Evolutionary conservation across 2,329 filamentous ascomycete genomes (phyloP).

Genomic region (Fusarium secorum): DNA sequence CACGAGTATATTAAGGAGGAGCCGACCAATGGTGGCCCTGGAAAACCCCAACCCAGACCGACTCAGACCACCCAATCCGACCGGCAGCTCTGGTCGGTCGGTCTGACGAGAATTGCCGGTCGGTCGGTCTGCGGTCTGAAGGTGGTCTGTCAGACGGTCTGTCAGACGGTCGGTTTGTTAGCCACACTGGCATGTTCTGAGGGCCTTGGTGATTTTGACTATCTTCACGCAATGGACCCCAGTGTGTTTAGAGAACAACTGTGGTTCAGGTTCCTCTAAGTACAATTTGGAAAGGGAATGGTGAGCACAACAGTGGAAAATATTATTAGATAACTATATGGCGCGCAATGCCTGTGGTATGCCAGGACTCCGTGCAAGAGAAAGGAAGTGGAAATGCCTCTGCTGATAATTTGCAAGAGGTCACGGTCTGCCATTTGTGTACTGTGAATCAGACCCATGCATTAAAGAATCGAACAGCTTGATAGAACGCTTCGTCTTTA

Average conservation of each 20-base stretch:
- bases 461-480: conserved; percentile 77
- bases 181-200: neutral
- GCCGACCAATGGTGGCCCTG: too few species aligned
- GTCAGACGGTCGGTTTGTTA: too few species aligned
- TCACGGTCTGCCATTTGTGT: too few species aligned
- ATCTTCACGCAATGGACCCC: neutral
- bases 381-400: neutral
- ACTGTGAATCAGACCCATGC: conserved; percentile 47
- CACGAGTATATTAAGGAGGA: too few species aligned
- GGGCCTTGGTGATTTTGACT: too few species aligned
- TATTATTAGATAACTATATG: neutral
- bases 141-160: too few species aligned
- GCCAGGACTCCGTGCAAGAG: neutral
- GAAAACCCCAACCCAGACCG: too few species aligned
- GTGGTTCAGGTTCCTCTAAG: rapidly evolving
- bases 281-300: rapidly evolving
- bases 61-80: too few species aligned
- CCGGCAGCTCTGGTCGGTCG: too few species aligned
- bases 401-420: too few species aligned
- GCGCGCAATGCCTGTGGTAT: neutral
- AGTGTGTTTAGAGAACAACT: neutral
- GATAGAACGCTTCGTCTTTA: conserved; percentile 77
- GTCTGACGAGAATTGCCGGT: too few species aligned
- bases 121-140: too few species aligned
- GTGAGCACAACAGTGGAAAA: rapidly evolving